Base-by-base conservation (phyloP, 108 stramenopile genomes). In the Craspedostauros australis region DNA sequence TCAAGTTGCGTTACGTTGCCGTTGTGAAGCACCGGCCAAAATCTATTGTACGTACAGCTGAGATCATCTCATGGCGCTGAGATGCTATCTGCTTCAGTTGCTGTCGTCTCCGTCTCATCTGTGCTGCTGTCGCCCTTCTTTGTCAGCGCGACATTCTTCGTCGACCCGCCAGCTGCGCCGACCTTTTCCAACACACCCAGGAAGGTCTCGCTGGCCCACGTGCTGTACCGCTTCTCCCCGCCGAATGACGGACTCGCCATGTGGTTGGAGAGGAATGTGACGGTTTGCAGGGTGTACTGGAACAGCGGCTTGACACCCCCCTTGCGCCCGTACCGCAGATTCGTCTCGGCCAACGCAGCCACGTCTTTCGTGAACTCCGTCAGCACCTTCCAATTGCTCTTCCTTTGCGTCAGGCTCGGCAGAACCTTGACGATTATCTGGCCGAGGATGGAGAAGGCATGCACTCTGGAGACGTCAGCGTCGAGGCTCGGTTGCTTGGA, bases 191-290 rank as follows among this genome's bases (percentile, higher is more conserved):
- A 54, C 39, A 79, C 76, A 38, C 50, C 43, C 5, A 76, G 27
- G 24, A 89, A 67, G 3, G 81, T 82, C 39, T 83, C 88, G 42
- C 82, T 78, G 12, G 79, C 84, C 84, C 84, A 89, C 15, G 64
- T 60, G 40, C 88, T 57, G 53, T 58, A 79, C 48, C 63, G 75
- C 57, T 53, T 57, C 36, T 70, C 79, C 31, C 75, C 66, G 18
- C 41, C 62, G 66, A 79, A 73, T 40, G 64, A 63, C 36, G 51
- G 58, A 9, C 77, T 64, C 30, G 70, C 54, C 74, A 89, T 64
- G 4, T 82, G 68, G 40, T 77, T 80, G 25, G 74, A 60, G 32
- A 83, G 43, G 29, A 79, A 70, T 2, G 88, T 82, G 9, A 85
- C 71, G 25, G 68, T 79, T 25, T 84, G 75, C 12, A 81, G 73